phyloP scores from a whole-genome alignment of 768 basidiomycete genomes.

The Xanthoconium stramineum region DNA sequence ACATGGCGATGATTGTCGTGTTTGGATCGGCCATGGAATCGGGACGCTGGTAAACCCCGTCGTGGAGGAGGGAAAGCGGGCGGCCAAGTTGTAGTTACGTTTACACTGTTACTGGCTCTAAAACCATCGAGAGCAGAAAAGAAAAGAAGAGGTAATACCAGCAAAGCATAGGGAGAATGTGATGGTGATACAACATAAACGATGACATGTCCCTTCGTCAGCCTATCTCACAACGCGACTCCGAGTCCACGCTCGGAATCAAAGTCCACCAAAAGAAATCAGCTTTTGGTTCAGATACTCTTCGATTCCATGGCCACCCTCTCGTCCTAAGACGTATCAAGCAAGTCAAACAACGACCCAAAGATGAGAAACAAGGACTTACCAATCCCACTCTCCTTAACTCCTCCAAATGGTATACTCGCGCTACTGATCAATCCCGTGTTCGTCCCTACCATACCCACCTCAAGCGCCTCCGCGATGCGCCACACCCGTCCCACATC shows the following conservation, averaged over 20 bases:
- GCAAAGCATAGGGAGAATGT: not conserved
- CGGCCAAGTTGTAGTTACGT: conserved; percentile 40
- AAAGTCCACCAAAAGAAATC: conserved; percentile 77
- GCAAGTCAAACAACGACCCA: not conserved
- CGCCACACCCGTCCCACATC: conserved; percentile 91
- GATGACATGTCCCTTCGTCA: not conserved
- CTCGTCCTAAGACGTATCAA: too few relatives aligned
- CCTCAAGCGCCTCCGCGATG: conserved; percentile 91
- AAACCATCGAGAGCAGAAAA: too few relatives aligned
- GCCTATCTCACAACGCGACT: not conserved
- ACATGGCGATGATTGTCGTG: conserved; percentile 67
- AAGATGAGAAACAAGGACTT: conserved; percentile 14
- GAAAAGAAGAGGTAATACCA: not conserved
- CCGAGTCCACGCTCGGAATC: conserved; percentile 7
- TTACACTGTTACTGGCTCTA: not conserved
- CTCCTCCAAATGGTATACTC: conserved; percentile 82
- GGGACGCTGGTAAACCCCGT: conserved; percentile 80
- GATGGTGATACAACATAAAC: conserved; percentile 1
- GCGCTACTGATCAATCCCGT: conserved; percentile 78
- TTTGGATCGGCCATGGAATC: conserved; percentile 69
- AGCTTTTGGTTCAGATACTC: conserved; percentile 85
- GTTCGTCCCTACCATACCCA: conserved; percentile 89
- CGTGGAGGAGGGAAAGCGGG: conserved; percentile 53
- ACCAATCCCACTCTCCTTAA: conserved; percentile 84
- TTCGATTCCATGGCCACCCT: conserved; percentile 86